Evolutionary conservation across 352 stramenopile species (phyloP).

Genomic region (Phytophthora citricola): DNA sequence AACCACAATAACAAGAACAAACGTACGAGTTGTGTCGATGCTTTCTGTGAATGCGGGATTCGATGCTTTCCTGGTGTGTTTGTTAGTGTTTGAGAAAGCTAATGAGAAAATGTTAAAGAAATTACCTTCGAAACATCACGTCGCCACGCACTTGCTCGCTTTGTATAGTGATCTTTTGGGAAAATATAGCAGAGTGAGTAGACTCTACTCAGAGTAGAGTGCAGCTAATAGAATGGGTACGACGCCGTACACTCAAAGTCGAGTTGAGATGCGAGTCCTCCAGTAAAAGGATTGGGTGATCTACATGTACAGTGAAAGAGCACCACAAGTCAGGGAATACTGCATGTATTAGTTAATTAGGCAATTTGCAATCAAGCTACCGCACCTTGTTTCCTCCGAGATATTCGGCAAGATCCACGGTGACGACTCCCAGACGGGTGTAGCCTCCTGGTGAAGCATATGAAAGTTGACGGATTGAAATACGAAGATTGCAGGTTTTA

Average conservation of each 20-base stretch:
- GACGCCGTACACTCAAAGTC: conserved; percentile 32
- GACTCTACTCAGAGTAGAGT: neutral
- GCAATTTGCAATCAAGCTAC: neutral
- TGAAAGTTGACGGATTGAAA: conserved; percentile 42
- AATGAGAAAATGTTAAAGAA: too few relatives aligned
- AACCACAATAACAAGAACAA: too few relatives aligned
- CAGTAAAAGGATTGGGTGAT: conserved; percentile 38
- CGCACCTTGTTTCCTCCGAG: conserved; percentile 28
- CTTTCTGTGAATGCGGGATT: too few relatives aligned
- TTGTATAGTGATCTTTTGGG: conserved; percentile 35
- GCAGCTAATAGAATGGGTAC: neutral
- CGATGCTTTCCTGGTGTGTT: too few relatives aligned
- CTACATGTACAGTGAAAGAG: conserved; percentile 2
- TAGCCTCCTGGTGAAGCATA: conserved; percentile 18
- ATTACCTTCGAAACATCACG: too few relatives aligned
- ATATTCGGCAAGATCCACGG: conserved; percentile 21
- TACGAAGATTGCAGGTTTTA: conserved; percentile 33
- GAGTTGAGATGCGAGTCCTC: conserved; percentile 31
- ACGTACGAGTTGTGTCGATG: too few relatives aligned
- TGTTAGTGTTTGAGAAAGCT: too few relatives aligned
- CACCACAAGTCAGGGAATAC: neutral
- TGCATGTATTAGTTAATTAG: neutral
- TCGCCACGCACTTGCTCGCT: conserved; percentile 22
- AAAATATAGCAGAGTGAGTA: neutral
- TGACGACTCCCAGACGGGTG: conserved; percentile 24